phyloP scores from a whole-genome alignment of 495 filamentous ascomycete species.

The Tricharina praecox region DNA sequence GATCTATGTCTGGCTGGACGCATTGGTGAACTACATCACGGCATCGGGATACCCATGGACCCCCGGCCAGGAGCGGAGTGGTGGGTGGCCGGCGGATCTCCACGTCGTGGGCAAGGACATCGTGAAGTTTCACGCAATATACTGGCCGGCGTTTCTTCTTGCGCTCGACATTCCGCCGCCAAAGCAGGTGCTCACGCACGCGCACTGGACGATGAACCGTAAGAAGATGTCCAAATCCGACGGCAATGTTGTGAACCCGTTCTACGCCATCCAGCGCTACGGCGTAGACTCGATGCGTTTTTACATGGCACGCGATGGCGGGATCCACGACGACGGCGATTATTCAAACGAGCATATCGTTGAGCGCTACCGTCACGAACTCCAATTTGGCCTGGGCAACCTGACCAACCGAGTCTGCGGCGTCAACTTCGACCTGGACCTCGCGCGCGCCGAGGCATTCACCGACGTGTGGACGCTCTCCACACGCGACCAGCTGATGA shows the following conservation, averaged over 20 bases:
- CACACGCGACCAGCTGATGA: not conserved
- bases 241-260: conserved; percentile 89
- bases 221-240: conserved; percentile 91
- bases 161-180: conserved; percentile 73
- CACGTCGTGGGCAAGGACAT: conserved; percentile 97
- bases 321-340: conserved; percentile 55
- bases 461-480: not conserved
- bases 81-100: conserved; percentile 77
- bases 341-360: conserved; percentile 68
- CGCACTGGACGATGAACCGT: conserved; percentile 80
- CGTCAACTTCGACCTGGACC: conserved; percentile 45
- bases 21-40: conserved; percentile 83
- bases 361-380: conserved; percentile 55
- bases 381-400: conserved; percentile 65
- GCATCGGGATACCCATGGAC: conserved; percentile 68
- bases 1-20: conserved; percentile 97
- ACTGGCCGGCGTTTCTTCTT: conserved; percentile 94
- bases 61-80: conserved; percentile 38
- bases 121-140: conserved; percentile 85
- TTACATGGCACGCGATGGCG: conserved; percentile 65
- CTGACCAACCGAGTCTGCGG: conserved; percentile 50
- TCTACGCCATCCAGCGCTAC: conserved; percentile 78
- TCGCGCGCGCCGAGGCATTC: not conserved
- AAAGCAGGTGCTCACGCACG: conserved; percentile 67
- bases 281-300: conserved; percentile 75